Evolutionary conservation across 768 basidiomycete species (phyloP).

Genomic region (Amanita polypyramis): DNA sequence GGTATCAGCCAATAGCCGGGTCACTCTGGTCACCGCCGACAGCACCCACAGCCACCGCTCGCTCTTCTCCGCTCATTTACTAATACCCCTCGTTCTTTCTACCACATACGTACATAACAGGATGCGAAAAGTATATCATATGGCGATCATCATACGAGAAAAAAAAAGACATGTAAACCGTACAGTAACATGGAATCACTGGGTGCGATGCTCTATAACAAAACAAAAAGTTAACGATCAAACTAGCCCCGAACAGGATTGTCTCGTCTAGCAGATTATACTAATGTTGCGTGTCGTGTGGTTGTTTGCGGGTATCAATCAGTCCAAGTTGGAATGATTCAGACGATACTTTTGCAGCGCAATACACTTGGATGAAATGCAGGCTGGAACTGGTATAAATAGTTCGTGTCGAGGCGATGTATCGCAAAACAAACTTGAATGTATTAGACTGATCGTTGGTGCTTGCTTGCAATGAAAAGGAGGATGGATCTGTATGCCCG

Average conservation of each 20-base stretch:
- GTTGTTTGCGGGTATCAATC: constrained; percentile 17
- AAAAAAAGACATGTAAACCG: constrained; percentile 5
- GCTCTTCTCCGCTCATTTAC: no score
- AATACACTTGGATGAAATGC: constrained; percentile 15
- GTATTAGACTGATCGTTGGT: constrained; percentile 3
- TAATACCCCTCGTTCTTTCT: neutral
- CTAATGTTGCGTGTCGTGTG: constrained; percentile 3
- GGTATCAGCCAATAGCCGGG: neutral
- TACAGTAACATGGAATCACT: constrained; percentile 6
- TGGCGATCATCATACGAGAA: neutral
- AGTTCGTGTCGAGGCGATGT: neutral
- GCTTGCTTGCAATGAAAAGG: constrained; percentile 4
- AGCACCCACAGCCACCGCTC: no score
- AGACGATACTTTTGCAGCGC: constrained; percentile 14
- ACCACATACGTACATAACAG: neutral
- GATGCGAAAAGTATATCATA: neutral
- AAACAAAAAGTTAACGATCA: constrained; percentile 15
- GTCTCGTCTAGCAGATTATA: constrained; percentile 27
- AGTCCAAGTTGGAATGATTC: constrained; percentile 22
- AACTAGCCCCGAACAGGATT: constrained; percentile 34
- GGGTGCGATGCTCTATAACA: constrained; percentile 53
- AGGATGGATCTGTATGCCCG: constrained; percentile 2
- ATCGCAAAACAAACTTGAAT: constrained; percentile 9
- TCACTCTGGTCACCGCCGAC: no score
- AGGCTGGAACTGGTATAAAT: constrained; percentile 2